Evolutionary conservation across 768 basidiomycete genomes (phyloP), one percentile per base, ranked within the genome.

Genomic region (Boletus speciosus): DNA sequence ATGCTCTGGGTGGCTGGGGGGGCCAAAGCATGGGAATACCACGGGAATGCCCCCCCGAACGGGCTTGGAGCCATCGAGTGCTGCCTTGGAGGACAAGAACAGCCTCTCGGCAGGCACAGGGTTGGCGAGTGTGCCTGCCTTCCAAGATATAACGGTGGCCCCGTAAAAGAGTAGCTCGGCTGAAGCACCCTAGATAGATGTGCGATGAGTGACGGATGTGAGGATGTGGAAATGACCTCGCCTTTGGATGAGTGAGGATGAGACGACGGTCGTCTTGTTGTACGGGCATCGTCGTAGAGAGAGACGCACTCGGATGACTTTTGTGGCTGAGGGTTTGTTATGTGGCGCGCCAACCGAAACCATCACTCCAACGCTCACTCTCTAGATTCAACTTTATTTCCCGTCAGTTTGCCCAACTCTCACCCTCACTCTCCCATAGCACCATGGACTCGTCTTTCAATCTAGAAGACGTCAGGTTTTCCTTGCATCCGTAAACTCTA

Each of bases 141-240:
- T 89, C 93, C 93, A 98, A 1, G 93, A 95, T 40, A 86, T 80
- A 16, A 98, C 78, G 0, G 90, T 91, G 0, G 93, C 93, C 6
- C 94, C 94, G 62, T 88, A 96, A 31, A 87, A 72, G 8, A 91
- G 76, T 37, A 92, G 74, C 61, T 84, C 80, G 6, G 70, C 81
- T 6, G 77, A 79, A 14, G 87, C 66, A n/a, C 87, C 89, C 88
- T 91, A 56, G 39, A 51, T 44, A 47, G 6, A 31, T 11, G 27
- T 36, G 19, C 12, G 16, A 36, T 54, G 29, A 46, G 41, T 16
- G 6, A 15, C 14, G 7, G 6, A 8, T 1, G 1, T 19, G 2
- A 4, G 0, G 11, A 51, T 16, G 7, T 23, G 6, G 19, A 43
- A 23, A 34, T 4, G 4, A 25, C 39, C 51, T 19, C 52, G 83